Base-by-base conservation (phyloP, 495 filamentous ascomycete species). In the Zalerion maritima region DNA sequence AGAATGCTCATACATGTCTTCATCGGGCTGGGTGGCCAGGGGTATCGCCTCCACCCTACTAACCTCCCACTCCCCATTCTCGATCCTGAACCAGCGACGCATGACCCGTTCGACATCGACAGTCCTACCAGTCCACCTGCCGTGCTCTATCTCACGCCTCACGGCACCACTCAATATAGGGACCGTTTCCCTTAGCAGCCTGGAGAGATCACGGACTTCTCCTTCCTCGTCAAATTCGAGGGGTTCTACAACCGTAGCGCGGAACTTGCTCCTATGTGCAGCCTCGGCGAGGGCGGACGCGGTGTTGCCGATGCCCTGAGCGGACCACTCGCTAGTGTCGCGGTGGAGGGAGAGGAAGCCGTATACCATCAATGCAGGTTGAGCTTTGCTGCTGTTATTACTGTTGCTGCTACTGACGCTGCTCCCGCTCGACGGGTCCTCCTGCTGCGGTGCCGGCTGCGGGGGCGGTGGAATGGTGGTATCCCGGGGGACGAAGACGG, bases 271-370 rank as follows among this genome's bases (percentile, higher is more conserved):
- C n/a, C 61, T 47, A 16, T 38, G 36, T 1, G 76, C 73, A 5
- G 71, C 59, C 40, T 91, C 84, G 16, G 86, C 70, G 5, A 77
- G 53, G 14, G 52, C 49, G 7, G 84, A 68, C 10, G 80, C 57
- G 4, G 75, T 81, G 42, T 73, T 70, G 28, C 70, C 70, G 4
- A 94, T 49, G 0, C 83, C 85, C 47, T 92, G 84, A 0, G 76
- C 82, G 24, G 79, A 85, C 63, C 78, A 86, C 42, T 89, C 81
- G 32, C 70, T 69, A 3, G 80, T 86, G 16, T 61, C 51, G n/a
- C 59, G 59, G 52, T 93, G 85, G 20, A 82, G 48, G 17, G 58
- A 50, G 7, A 91, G 41, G 25, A 78, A 58, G 31, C 81, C 71
- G 35, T 81, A 68, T 7, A 86, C 49, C 8, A 73, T 60, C 9